Conservation (phyloP, 2,329 filamentous ascomycete species). For the Geosmithia flava region DNA sequence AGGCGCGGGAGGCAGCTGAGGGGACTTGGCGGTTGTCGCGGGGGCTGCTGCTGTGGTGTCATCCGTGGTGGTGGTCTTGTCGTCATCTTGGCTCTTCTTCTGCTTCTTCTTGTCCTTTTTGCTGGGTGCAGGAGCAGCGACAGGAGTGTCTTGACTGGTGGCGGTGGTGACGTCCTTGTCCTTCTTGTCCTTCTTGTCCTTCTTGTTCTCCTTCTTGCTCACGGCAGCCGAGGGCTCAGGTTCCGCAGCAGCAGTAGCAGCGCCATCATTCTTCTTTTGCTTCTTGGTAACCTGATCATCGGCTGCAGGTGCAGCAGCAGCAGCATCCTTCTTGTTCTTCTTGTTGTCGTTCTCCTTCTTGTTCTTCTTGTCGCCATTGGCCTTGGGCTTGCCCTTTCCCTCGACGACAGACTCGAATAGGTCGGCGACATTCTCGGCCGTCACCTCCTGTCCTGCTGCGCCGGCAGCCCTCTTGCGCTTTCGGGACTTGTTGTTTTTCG, state of each 20-base stretch:
- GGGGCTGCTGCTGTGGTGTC: conserved; percentile 7
- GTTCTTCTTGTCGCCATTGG: conserved; percentile 8
- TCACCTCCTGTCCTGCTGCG: conserved; percentile 34
- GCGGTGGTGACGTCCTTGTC: conserved; percentile 13
- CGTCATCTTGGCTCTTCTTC: conserved; percentile 6
- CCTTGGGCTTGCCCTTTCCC: conserved; percentile 33
- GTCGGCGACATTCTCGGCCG: conserved; percentile 58
- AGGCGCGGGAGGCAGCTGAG: conserved; percentile 27
- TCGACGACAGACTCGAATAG: conserved; percentile 75
- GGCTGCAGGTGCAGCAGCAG: not conserved
- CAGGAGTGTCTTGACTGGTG: conserved; percentile 18
- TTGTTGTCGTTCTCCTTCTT: conserved; percentile 13
- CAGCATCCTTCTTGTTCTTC: conserved; percentile 1
- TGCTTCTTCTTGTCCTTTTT: conserved; percentile 24
- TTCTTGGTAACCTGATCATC: not conserved
- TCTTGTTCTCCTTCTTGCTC: conserved; percentile 9
- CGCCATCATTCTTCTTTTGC: not conserved
- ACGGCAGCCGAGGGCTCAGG: not conserved
- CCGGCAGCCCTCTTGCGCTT: conserved; percentile 39
- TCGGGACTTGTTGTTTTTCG: conserved; percentile 32
- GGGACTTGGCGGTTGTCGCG: conserved; percentile 12
- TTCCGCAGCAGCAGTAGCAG: too few relatives aligned
- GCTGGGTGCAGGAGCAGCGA: too few relatives aligned
- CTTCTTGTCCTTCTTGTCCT: conserved; percentile 13
- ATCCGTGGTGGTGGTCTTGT: conserved; percentile 6